phyloP scores from a whole-genome alignment of 2,329 filamentous ascomycete species.

The Seiridium unicorne region DNA sequence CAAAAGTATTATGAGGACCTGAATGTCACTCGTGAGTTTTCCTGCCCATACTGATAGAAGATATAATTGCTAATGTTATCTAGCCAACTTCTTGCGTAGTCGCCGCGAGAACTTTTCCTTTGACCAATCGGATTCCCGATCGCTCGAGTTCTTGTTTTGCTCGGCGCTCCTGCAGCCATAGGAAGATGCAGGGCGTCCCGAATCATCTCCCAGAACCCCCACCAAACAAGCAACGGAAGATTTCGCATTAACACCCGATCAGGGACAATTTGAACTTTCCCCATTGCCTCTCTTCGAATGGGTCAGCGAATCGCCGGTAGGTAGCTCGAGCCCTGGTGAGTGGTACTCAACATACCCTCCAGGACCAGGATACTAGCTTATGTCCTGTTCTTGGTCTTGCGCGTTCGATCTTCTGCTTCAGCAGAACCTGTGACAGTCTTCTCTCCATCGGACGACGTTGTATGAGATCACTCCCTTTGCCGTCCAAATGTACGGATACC shows the following conservation, averaged over 20 bases:
- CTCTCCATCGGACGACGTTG: too few relatives aligned
- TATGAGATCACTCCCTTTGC: too few relatives aligned
- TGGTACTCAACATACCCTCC: too few relatives aligned
- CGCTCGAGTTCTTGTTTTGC: slow-evolving; percentile 44
- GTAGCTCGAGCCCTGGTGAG: too few relatives aligned
- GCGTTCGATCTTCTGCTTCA: too few relatives aligned
- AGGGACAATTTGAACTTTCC: too few relatives aligned
- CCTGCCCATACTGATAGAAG: background rate
- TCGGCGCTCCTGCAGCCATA: slow-evolving; percentile 37
- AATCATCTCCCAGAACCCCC: background rate
- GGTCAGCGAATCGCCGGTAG: too few relatives aligned
- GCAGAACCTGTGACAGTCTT: too few relatives aligned
- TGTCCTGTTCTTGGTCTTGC: too few relatives aligned
- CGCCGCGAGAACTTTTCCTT: slow-evolving; percentile 53
- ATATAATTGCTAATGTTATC: slow-evolving; percentile 10
- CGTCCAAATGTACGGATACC: too few relatives aligned
- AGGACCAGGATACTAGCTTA: too few relatives aligned
- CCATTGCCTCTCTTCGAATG: too few relatives aligned
- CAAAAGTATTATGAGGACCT: slow-evolving; percentile 54
- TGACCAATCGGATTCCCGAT: slow-evolving; percentile 45
- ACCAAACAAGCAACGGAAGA: background rate
- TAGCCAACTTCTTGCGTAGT: slow-evolving; percentile 37
- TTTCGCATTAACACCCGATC: background rate
- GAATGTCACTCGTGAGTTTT: slow-evolving; percentile 55
- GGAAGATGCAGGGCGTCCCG: background rate